These are phyloP conservation scores for Chlorella sp. DNA, from an alignment of 139 green algal genomes.

Conservation along the genomic window DNA sequence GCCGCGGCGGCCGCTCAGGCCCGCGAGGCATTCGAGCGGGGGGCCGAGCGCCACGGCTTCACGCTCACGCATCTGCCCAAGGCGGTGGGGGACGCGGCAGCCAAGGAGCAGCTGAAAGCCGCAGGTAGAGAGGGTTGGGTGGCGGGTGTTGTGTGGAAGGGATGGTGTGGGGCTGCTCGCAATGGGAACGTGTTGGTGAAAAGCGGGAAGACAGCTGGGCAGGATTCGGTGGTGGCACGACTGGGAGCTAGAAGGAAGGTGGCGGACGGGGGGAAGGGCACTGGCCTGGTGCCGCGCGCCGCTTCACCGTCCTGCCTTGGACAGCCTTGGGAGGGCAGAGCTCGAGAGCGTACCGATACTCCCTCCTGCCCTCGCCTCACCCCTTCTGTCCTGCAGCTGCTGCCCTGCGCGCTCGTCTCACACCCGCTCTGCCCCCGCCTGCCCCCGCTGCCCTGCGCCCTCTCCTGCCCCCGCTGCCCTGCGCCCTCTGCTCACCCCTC, in stretches of 20 bases:
- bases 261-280: background rate
- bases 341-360: background rate
- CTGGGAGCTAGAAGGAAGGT: no score
- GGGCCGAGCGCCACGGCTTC: slow-evolving; percentile 43
- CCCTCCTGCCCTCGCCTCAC: background rate
- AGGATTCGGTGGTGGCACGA: background rate
- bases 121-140: background rate
- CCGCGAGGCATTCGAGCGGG: slow-evolving; percentile 42
- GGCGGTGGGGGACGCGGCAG: slow-evolving; percentile 28
- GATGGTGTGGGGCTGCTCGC: background rate
- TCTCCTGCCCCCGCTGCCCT: background rate
- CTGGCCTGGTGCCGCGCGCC: background rate
- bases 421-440: background rate
- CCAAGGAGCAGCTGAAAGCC: slow-evolving; percentile 42
- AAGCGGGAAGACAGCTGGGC: no score
- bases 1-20: slow-evolving; percentile 7
- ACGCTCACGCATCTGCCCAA: slow-evolving; percentile 36
- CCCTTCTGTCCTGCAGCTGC: no score
- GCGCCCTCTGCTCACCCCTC: background rate
- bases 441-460: no score
- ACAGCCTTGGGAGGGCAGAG: no score
- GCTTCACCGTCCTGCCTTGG: background rate
- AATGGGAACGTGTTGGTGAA: no score
- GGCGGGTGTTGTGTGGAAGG: no score
- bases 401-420: background rate